Evolutionary conservation across 148 eudicot species (phyloP).

Genomic region (Rhododendron molle): DNA sequence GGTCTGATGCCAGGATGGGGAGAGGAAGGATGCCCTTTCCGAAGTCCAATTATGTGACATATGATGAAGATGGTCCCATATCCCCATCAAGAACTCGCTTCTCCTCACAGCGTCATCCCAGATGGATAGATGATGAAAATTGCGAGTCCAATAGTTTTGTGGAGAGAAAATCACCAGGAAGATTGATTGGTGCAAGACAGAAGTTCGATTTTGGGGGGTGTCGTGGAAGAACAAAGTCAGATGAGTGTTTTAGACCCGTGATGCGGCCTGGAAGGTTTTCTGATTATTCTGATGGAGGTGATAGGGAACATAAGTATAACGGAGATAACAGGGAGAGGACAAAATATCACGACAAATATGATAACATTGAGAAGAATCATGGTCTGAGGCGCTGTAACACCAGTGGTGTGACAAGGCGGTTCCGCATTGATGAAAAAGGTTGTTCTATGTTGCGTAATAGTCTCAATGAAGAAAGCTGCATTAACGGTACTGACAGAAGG

Average conservation of each 20-base stretch:
- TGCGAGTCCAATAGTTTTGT: constrained; percentile 21
- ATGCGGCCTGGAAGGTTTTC: constrained; percentile 7
- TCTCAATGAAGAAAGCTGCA: constrained; percentile 15
- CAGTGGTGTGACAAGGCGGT: constrained; percentile 35
- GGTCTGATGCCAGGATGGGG: constrained; percentile 44
- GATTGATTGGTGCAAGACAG: constrained; percentile 32
- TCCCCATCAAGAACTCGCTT: constrained; percentile 28
- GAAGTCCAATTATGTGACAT: constrained; percentile 26
- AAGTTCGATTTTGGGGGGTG: constrained; percentile 37
- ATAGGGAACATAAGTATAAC: constrained; percentile 32
- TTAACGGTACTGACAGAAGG: constrained; percentile 31
- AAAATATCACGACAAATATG: constrained; percentile 31
- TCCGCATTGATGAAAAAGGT: constrained; percentile 35
- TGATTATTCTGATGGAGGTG: constrained; percentile 16
- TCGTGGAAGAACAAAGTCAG: constrained; percentile 22
- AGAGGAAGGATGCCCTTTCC: constrained; percentile 34
- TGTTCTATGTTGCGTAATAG: constrained; percentile 15
- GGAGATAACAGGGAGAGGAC: constrained; percentile 31
- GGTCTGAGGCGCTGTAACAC: constrained; percentile 32
- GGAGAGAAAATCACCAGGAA: constrained; percentile 47
- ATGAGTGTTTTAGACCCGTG: constrained; percentile 9
- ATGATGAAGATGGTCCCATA: constrained; percentile 13
- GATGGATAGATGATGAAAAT: constrained; percentile 27
- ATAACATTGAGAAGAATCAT: constrained; percentile 27
- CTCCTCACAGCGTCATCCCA: constrained; percentile 19